Base-by-base conservation (phyloP, 1,139 yeast genomes). In the Meyerozyma elateridarum region DNA sequence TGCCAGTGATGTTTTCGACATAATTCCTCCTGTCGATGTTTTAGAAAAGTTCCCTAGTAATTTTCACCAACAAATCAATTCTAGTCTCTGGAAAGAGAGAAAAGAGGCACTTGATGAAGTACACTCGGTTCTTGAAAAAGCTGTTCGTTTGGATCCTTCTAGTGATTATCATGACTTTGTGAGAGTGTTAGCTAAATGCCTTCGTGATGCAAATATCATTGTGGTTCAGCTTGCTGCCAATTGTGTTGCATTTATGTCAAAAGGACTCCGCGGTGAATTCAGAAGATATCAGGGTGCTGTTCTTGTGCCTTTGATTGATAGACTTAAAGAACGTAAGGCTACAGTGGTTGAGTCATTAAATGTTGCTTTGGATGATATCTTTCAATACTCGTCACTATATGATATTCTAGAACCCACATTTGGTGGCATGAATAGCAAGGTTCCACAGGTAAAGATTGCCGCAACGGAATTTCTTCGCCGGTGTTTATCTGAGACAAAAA, bases 41-140 rank as follows among this genome's bases (percentile, higher is more conserved):
- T 54, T 83, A 29, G 56, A 73, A 17, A 78, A 78, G 41, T 48
- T 89, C 1, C 96, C 97, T 0, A 48, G 59, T 4, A 79, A 79
- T 45, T 72, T 88, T 37, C 53, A 70, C 14, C 49, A 66, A 2
- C 64, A 78, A 41, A 59, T 87, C 19, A 53, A 68, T 1, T 79
- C 89, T 1, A 42, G 79, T 0, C 79, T 82, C 46, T 91, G 98
- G 98, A 88, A 89, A 51, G 97, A 88, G 36, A 71, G 98, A 43
- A 88, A 85, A 37, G 96, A 85, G 43, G 88, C 73, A 0, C 64
- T 93, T 39, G 94, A 87, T 34, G 88, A 80, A 42, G 73, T 82
- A 2, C 59, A 65, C 18, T 67, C 67, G 5, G 59, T 66, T 8
- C 63, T 87, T 28, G 58, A 70, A 15, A 74, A 76, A 36, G 79